Conservation (phyloP, 2,329 filamentous ascomycete genomes). For the Botrytis paeoniae region DNA sequence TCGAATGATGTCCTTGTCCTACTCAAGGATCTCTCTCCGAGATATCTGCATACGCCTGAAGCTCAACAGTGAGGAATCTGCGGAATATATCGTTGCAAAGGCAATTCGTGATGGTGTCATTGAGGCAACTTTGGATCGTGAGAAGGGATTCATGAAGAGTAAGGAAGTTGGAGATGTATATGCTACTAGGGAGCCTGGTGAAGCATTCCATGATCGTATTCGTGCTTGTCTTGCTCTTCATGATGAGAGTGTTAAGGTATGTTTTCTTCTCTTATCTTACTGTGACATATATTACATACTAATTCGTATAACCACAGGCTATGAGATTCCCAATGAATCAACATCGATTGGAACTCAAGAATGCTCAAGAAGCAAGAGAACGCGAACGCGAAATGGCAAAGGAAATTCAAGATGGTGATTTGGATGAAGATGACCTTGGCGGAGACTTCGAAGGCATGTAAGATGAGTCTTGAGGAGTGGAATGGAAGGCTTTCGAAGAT, state of each 20-base stretch:
- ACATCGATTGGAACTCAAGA: slow-evolving; percentile 94
- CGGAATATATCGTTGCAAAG: slow-evolving; percentile 98
- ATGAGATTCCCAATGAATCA: slow-evolving; percentile 99
- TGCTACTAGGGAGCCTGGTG: slow-evolving; percentile 88
- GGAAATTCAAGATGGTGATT: slow-evolving; percentile 96
- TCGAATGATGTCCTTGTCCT: slow-evolving; percentile 97
- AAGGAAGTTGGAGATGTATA: slow-evolving; percentile 96
- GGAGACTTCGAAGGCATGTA: slow-evolving; percentile 97
- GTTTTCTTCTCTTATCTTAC: slow-evolving; percentile 28
- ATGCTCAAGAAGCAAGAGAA: slow-evolving; percentile 96
- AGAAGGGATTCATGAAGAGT: slow-evolving; percentile 97
- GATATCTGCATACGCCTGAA: slow-evolving; percentile 97
- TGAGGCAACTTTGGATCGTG: slow-evolving; percentile 88
- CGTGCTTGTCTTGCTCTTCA: slow-evolving; percentile 86
- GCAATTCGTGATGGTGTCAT: slow-evolving; percentile 97
- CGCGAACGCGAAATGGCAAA: slow-evolving; percentile 95
- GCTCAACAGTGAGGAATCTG: slow-evolving; percentile 91
- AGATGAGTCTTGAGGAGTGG: slow-evolving; percentile 33
- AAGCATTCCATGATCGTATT: slow-evolving; percentile 97
- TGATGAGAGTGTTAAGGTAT: slow-evolving; percentile 96
- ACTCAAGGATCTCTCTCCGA: slow-evolving; percentile 92
- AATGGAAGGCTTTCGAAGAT: slow-evolving; percentile 7
- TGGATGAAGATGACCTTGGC: slow-evolving; percentile 93
- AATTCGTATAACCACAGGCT: slow-evolving; percentile 53
- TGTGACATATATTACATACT: neutral